Base-by-base conservation (phyloP, 2,329 filamentous ascomycete genomes). In the Colletotrichum horii region DNA sequence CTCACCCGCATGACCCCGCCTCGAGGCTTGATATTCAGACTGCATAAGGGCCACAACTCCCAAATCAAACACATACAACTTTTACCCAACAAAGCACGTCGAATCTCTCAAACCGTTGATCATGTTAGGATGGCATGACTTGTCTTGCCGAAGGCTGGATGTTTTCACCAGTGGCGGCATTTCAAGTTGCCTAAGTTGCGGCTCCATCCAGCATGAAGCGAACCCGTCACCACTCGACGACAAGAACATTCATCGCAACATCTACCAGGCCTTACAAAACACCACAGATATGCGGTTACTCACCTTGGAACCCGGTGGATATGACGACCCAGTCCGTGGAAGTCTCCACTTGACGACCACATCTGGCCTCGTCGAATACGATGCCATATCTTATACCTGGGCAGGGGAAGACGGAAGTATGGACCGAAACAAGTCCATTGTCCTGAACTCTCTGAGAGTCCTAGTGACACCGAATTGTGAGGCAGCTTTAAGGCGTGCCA, bases 381-480 rank as follows among this genome's bases (percentile, higher is more conserved):
- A 84, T 34, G 79, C 83, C 30, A 80, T 85, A 66, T 85, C 84
- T 4, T 85, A 85, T 36, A 83, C 83, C 28, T 84, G 83, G 83
- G 83, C 82, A n/a, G 77, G 77, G 12, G 78, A 78, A 19, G 77
- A 65, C 19, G 24, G 22, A 5, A 5, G 6, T 2, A 67, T 70
- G 24, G 64, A 61, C 3, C 24, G 52, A 38, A 70, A 34, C 11
- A 11, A 12, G 8, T 11, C 16, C 6, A 61, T 76, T 1, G 15
- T 4, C 2, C 19, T 76, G 4, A 15, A 64, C 26, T n/a, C n/a
- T 4, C n/a, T 2, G 12, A 9, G 32, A 0, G 71, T 75, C 15
- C 2, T 11, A 2, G 64, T 71, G 19, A 75, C 71, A 2, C 16
- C 24, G 8, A 76, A 68, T 4, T 71, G 67, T 16, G 67, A 52